Evolutionary conservation across 208 protist genomes (phyloP).

Genomic region (Trypanosoma conorhini): DNA sequence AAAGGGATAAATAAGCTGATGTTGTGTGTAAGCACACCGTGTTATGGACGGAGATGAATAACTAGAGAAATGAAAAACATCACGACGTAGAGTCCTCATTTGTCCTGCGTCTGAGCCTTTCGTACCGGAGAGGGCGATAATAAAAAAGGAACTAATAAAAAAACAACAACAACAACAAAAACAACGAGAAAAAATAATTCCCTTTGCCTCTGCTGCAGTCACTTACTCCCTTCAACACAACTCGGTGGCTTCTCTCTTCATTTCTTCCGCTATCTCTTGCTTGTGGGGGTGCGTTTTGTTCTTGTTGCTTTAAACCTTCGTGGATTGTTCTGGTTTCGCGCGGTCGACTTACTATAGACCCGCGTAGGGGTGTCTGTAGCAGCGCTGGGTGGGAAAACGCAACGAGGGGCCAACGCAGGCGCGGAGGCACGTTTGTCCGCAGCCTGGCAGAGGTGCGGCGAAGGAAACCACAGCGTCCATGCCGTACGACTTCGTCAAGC

Average conservation of each 20-base stretch:
- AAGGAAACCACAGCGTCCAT: neutral
- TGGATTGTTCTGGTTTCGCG: constrained; percentile 13
- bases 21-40: neutral
- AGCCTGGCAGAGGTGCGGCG: neutral
- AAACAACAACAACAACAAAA: neutral
- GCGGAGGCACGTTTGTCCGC: neutral
- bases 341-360: too few species aligned
- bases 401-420: neutral
- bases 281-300: constrained; percentile 2
- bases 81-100: neutral
- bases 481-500: constrained; percentile 25
- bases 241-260: too few species aligned
- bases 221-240: too few species aligned
- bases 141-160: neutral
- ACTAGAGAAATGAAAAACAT: neutral
- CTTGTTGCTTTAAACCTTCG: neutral
- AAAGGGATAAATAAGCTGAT: neutral
- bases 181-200: too few species aligned
- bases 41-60: constrained; percentile 1
- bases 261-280: too few species aligned
- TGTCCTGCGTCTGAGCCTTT: neutral
- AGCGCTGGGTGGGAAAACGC: neutral
- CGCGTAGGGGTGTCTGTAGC: neutral
- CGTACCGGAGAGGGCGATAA: too few species aligned
- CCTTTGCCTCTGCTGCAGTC: too few species aligned